A percentile compares a stretch with the other conserved stretches of the same genome.
Evolutionary conservation across 2,329 filamentous ascomycete genomes (phyloP).

Genomic region (Calonectria montana): DNA sequence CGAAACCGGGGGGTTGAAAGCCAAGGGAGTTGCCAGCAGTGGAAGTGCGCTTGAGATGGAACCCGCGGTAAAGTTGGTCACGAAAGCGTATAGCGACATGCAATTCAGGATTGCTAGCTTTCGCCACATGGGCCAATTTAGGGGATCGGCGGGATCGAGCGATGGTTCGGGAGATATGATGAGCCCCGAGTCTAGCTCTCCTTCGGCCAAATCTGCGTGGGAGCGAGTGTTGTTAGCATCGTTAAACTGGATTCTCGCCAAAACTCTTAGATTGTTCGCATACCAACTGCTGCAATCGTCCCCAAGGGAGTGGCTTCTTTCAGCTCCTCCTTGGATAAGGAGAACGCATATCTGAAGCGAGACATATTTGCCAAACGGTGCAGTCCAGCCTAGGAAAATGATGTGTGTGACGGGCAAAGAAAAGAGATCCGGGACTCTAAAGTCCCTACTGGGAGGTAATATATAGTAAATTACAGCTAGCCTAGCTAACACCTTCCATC

Average conservation of each 20-base stretch:
- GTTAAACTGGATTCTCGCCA: too few relatives aligned
- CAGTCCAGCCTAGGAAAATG: neutral
- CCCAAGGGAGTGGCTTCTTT: neutral
- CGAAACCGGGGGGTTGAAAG: constrained; percentile 30
- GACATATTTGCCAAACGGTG: neutral
- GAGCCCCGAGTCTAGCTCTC: neutral
- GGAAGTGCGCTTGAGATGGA: constrained; percentile 47
- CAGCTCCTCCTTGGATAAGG: neutral
- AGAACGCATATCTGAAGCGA: neutral
- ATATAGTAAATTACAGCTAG: neutral
- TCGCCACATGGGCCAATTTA: constrained; percentile 49
- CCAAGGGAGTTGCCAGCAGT: constrained; percentile 41
- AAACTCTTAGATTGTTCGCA: neutral
- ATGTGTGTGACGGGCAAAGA: neutral
- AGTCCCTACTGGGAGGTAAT: neutral
- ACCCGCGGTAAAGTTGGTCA: constrained; percentile 47
- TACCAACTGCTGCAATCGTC: neutral
- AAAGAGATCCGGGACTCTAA: neutral
- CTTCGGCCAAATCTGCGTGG: neutral
- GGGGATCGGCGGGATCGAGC: constrained; percentile 49
- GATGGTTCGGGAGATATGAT: constrained; percentile 11
- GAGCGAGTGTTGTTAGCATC: neutral
- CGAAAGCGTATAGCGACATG: constrained; percentile 48
- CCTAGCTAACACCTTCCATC: neutral
- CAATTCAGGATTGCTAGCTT: constrained; percentile 44